Evolutionary conservation across 371 early-diverging fungal species (phyloP).

Genomic region (Mortierella sp.): DNA sequence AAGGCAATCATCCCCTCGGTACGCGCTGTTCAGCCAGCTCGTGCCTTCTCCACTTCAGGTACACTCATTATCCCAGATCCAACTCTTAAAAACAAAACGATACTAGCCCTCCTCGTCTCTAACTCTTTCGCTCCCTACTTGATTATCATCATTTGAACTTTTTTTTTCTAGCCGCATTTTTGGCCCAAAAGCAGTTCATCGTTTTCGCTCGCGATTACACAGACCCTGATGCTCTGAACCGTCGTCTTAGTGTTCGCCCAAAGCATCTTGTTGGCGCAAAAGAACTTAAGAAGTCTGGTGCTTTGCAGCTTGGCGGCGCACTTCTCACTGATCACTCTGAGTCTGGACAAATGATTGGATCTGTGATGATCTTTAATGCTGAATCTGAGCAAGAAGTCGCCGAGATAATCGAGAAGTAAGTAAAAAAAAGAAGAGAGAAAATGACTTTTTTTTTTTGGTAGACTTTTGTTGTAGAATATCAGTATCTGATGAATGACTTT

Average conservation of each 20-base stretch:
- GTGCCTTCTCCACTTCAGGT: conserved; percentile 34
- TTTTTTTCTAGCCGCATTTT: conserved; percentile 11
- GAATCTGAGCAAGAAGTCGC: conserved; percentile 62
- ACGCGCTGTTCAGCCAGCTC: conserved; percentile 1
- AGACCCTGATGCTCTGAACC: conserved; percentile 62
- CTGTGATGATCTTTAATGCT: conserved; percentile 62
- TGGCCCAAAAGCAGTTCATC: conserved; percentile 60
- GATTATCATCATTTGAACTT: too few species aligned
- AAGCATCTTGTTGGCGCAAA: conserved; percentile 60
- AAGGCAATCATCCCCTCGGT: conserved; percentile 16
- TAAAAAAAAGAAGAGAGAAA: not conserved
- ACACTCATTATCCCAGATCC: not conserved
- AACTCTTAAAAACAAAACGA: too few species aligned
- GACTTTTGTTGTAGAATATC: not conserved
- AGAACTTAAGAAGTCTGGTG: conserved; percentile 46
- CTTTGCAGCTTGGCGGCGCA: conserved; percentile 65
- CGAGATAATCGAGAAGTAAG: conserved; percentile 50
- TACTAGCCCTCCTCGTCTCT: not conserved
- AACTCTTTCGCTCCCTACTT: not conserved
- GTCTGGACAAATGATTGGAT: conserved; percentile 69
- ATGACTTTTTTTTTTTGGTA: too few species aligned
- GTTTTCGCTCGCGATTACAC: conserved; percentile 65
- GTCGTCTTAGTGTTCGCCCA: conserved; percentile 63
- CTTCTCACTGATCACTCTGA: conserved; percentile 56
- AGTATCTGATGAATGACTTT: not conserved